A percentile compares a stretch with the other conserved stretches of the same genome.
These are phyloP conservation scores for Penicillium mononematosum DNA, from an alignment of 495 filamentous ascomycete genomes.

Conservation along the genomic window DNA sequence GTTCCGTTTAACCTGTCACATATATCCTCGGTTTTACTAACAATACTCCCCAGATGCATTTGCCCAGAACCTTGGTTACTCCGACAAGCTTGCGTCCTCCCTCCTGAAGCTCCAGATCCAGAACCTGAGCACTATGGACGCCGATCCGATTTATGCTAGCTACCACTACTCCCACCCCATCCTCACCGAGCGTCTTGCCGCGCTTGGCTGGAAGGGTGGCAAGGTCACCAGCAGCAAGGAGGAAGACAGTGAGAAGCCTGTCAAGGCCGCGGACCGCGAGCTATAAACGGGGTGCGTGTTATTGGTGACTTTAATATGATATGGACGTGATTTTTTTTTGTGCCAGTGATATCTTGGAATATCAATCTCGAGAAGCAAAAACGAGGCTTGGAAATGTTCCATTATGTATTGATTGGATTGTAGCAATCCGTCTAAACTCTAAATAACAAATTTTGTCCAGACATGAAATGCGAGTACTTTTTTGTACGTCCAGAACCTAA, in stretches of 20 bases:
- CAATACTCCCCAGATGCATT: conserved; percentile 61
- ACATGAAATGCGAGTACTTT: conserved; percentile 21
- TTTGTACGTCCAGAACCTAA: conserved; percentile 14
- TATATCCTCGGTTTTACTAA: conserved; percentile 5
- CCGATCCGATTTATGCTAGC: conserved; percentile 94
- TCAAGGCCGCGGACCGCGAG: conserved; percentile 59
- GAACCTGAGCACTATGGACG: conserved; percentile 97
- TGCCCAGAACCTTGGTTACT: conserved; percentile 80
- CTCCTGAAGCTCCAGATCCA: conserved; percentile 97
- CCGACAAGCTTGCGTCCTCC: conserved; percentile 76
- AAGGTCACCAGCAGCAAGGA: conserved; percentile 51
- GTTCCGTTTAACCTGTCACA: conserved; percentile 9
- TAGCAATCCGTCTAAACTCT: conserved; percentile 11
- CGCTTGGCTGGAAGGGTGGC: conserved; percentile 75
- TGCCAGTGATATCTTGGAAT: conserved; percentile 1
- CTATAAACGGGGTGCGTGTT: conserved; percentile 37
- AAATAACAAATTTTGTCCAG: conserved; percentile 22
- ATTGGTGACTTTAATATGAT: conserved; percentile 12
- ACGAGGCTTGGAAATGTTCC: conserved; percentile 9
- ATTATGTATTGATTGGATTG: conserved; percentile 15
- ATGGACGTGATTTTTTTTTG: conserved; percentile 10
- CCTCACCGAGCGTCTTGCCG: conserved; percentile 85
- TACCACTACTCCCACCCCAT: conserved; percentile 99
- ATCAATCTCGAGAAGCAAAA: conserved; percentile 6
- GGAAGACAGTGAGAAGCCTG: conserved; percentile 52